phyloP scores from a whole-genome alignment of 2,329 filamentous ascomycete species.

The Microdochium trichocladiopsis region DNA sequence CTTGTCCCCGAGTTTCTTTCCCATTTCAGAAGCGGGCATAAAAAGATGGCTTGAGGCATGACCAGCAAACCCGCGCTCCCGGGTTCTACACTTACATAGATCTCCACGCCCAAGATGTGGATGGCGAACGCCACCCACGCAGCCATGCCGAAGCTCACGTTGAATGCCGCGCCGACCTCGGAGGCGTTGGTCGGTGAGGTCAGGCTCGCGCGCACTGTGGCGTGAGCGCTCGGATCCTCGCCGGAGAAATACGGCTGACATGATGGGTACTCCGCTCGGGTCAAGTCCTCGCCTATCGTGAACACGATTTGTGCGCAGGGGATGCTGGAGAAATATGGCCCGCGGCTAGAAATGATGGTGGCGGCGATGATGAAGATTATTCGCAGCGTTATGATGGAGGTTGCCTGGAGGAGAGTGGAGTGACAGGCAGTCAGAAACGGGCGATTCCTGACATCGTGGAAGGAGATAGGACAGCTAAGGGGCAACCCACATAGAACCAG shows the following conservation, averaged over 20 bases:
- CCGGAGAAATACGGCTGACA: constrained; percentile 31
- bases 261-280: constrained; percentile 28
- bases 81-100: constrained; percentile 34
- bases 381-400: constrained; percentile 42
- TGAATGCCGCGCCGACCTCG: constrained; percentile 33
- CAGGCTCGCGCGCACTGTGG: constrained; percentile 25
- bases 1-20: no score
- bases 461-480: no score
- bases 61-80: no score
- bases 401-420: not conserved
- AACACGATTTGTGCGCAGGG: constrained; percentile 42
- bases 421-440: not conserved
- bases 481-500: constrained; percentile 37
- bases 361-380: constrained; percentile 37
- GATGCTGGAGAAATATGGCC: constrained; percentile 16
- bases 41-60: no score
- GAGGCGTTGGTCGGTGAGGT: constrained; percentile 5
- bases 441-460: not conserved
- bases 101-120: constrained; percentile 40
- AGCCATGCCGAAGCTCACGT: constrained; percentile 42
- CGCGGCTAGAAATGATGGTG: constrained; percentile 21
- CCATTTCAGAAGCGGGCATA: no score
- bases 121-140: constrained; percentile 44
- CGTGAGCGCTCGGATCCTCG: constrained; percentile 10
- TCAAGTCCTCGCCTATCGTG: not conserved